Evolutionary conservation across 257 asterid genomes (phyloP).

Genomic region (Thymus mandschuricus): DNA sequence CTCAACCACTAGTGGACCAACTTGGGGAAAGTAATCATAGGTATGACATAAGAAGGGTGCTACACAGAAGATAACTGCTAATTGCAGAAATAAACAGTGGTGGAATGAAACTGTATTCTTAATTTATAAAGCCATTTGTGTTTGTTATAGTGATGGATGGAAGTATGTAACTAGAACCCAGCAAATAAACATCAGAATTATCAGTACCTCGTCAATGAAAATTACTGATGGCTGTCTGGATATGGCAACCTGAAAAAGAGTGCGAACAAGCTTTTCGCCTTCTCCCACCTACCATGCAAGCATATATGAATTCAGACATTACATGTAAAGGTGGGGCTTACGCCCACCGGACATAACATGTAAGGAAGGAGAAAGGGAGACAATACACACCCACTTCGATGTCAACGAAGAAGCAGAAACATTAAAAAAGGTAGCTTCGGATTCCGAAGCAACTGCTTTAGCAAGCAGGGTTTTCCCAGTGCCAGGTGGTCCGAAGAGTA

Average conservation of each 20-base stretch:
- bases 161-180: conserved; percentile 11
- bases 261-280: conserved; percentile 97
- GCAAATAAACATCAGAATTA: conserved; percentile 18
- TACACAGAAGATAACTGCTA: conserved; percentile 6
- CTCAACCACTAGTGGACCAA: conserved; percentile 13
- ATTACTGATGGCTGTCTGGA: conserved; percentile 96
- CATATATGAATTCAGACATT: conserved; percentile 27
- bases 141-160: background rate
- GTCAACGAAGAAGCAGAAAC: conserved; percentile 98
- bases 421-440: conserved; percentile 93
- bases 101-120: conserved; percentile 4
- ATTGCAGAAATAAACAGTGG: background rate
- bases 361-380: conserved; percentile 27
- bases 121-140: conserved; percentile 11
- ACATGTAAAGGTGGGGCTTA: conserved; percentile 24
- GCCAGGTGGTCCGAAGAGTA: conserved; percentile 99
- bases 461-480: conserved; percentile 99
- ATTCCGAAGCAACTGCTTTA: conserved; percentile 98
- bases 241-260: conserved; percentile 91
- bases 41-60: background rate
- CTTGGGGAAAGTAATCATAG: conserved; percentile 16
- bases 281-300: conserved; percentile 81
- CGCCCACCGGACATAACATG: conserved; percentile 5
- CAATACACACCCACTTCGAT: conserved; percentile 88
- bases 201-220: conserved; percentile 94